Evolutionary conservation across 768 basidiomycete species (phyloP).

Genomic region (Rhizopogon salebrosus): DNA sequence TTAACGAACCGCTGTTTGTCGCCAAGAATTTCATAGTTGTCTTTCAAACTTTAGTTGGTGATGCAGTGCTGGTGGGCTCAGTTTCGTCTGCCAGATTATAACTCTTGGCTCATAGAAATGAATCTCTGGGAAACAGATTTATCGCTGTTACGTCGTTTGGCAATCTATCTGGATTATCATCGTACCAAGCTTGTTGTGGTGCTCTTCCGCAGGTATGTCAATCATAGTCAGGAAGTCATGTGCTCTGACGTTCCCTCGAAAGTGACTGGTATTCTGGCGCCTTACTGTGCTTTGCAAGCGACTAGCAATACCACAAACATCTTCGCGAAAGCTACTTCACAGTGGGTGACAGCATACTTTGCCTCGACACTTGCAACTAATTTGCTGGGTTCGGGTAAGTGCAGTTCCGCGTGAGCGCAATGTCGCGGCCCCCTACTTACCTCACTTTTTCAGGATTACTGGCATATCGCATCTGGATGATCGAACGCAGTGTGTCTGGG

Average conservation of each 20-base stretch:
- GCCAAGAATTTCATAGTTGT: no score
- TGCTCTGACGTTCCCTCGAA: no score
- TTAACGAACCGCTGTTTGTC: no score
- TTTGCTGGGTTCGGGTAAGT: slow-evolving; percentile 4
- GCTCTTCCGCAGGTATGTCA: no score
- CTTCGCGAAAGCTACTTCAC: background rate
- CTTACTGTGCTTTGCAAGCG: no score
- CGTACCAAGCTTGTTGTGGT: background rate
- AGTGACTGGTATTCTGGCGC: background rate
- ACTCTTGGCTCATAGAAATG: background rate
- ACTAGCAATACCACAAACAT: background rate
- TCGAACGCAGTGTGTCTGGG: background rate
- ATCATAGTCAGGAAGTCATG: no score
- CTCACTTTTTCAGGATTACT: slow-evolving; percentile 3
- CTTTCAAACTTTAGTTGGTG: background rate
- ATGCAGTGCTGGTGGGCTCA: background rate
- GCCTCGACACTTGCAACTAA: slow-evolving; percentile 2
- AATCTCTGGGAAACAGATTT: background rate
- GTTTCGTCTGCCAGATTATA: background rate
- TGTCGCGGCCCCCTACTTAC: background rate
- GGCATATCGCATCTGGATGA: no score
- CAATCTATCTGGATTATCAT: background rate
- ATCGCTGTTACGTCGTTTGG: background rate
- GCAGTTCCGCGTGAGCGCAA: no score
- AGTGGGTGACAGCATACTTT: slow-evolving; percentile 6